phyloP scores from a whole-genome alignment of 345 rosid genomes.

The Eucalyptus tenuipes region DNA sequence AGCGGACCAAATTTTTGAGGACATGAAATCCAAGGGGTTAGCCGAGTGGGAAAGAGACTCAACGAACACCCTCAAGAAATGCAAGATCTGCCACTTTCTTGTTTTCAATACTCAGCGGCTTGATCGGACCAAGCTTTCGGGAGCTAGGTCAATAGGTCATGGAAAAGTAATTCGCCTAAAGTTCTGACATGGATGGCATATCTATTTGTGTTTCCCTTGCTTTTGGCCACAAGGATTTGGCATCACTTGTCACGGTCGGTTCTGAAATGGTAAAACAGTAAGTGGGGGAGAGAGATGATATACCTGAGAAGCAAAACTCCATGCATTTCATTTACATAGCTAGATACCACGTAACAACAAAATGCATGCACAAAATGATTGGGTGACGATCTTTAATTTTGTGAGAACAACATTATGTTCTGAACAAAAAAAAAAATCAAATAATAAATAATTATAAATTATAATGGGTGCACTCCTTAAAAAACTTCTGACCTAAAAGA shows the following conservation, averaged over 20 bases:
- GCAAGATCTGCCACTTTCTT: background rate
- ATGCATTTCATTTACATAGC: background rate
- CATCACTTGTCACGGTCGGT: background rate
- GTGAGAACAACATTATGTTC: too few relatives aligned
- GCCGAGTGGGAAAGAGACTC: background rate
- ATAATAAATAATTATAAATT: too few relatives aligned
- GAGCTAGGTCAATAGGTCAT: background rate
- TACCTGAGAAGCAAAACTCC: background rate
- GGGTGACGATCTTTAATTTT: fast-evolving
- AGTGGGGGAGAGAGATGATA: background rate
- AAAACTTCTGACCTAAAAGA: fast-evolving
- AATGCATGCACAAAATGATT: background rate
- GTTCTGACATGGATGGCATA: background rate
- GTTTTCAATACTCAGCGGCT: background rate
- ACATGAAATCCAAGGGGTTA: background rate
- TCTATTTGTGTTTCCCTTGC: background rate
- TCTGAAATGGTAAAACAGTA: background rate
- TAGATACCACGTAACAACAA: background rate
- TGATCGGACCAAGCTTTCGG: background rate
- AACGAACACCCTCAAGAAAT: background rate
- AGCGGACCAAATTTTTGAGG: background rate
- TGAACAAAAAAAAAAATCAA: fast-evolving
- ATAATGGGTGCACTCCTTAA: fast-evolving
- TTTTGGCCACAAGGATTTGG: background rate
- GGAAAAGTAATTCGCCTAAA: background rate